Percentiles rank a stretch among this genome's conserved stretches.
Evolutionary conservation across 1,139 yeast genomes (phyloP).

Genomic region (Saccharomyces hybrid): DNA sequence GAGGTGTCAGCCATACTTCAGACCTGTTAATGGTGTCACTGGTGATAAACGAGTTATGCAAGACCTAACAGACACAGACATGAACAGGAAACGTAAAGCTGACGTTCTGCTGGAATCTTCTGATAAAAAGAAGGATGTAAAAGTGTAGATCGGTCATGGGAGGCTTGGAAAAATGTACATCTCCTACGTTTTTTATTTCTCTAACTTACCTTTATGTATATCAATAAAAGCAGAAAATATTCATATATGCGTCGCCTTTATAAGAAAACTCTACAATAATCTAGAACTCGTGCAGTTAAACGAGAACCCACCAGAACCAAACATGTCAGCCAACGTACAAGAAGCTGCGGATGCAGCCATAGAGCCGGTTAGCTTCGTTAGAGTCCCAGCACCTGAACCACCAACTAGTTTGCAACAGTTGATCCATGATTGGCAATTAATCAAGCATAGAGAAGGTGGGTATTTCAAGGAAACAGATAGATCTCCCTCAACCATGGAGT

Average conservation of each 20-base stretch:
- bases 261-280: background rate
- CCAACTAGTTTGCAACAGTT: slow-evolving; percentile 18
- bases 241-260: background rate
- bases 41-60: slow-evolving; percentile 40
- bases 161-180: background rate
- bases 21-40: slow-evolving; percentile 68
- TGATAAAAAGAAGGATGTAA: background rate
- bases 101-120: slow-evolving; percentile 9
- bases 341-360: slow-evolving; percentile 10
- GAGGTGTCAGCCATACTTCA: slow-evolving; percentile 93
- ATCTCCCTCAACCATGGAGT: slow-evolving; percentile 35
- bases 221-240: background rate
- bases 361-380: slow-evolving; percentile 12
- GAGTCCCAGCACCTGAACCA: slow-evolving; percentile 16
- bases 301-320: background rate
- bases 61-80: slow-evolving; percentile 9
- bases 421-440: slow-evolving; percentile 30
- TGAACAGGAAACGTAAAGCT: slow-evolving; percentile 18
- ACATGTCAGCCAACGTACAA: background rate
- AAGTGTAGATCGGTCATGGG: background rate
- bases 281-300: background rate
- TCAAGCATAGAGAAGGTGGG: slow-evolving; percentile 44
- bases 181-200: background rate
- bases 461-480: slow-evolving; percentile 46
- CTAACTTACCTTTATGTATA: background rate